These are phyloP conservation scores for Cucumis melo DNA, from an alignment of 306 rosid genomes.

Conservation along the genomic window DNA sequence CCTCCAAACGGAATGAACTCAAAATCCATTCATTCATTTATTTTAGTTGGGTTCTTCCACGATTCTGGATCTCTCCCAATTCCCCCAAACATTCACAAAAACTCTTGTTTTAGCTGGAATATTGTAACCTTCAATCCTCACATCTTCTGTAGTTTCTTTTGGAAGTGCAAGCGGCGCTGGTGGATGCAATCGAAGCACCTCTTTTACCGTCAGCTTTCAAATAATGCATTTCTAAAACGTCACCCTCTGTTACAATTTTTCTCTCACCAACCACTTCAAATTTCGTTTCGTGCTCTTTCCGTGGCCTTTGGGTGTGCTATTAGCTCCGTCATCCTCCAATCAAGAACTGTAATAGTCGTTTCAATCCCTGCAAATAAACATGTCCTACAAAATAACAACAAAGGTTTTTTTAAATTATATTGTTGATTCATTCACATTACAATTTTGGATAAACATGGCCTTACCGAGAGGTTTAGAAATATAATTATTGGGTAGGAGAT, in stretches of 20 bases:
- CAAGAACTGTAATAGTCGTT: background rate
- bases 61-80: conserved; percentile 21
- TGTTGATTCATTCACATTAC: too few species aligned
- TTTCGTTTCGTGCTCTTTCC: conserved; percentile 13
- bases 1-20: conserved; percentile 28
- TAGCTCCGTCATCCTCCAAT: conserved; percentile 21
- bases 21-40: conserved; percentile 4
- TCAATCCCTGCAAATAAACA: conserved; percentile 15
- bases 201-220: conserved; percentile 22
- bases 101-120: conserved; percentile 15
- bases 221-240: conserved; percentile 17
- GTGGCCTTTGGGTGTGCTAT: conserved; percentile 3
- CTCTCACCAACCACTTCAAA: background rate
- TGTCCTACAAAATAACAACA: background rate
- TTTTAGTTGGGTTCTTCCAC: conserved; percentile 21
- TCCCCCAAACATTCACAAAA: conserved; percentile 16
- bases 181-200: conserved; percentile 23
- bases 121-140: conserved; percentile 15
- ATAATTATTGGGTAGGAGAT: too few species aligned
- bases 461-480: too few species aligned
- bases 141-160: conserved; percentile 23
- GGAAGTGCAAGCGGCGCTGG: conserved; percentile 23
- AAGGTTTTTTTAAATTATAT: too few species aligned
- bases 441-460: too few species aligned
- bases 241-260: conserved; percentile 8